phyloP scores from a whole-genome alignment of 225 moss, liverwort and hornwort species.

The Polytrichum commune region DNA sequence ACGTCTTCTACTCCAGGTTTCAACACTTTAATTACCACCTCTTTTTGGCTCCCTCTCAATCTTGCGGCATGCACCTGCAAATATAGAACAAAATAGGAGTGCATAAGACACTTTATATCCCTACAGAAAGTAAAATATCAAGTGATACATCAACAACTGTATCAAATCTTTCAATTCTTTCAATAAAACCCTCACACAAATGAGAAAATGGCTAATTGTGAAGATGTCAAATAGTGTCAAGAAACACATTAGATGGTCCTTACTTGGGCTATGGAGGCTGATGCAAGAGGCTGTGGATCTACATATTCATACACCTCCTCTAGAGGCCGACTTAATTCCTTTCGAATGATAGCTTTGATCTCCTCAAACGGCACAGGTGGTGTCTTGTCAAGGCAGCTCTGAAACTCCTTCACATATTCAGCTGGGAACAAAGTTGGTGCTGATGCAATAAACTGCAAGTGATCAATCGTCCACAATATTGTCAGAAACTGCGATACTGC shows the following conservation, averaged over 20 bases:
- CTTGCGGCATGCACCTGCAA: constrained; percentile 94
- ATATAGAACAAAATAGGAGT: constrained; percentile 1
- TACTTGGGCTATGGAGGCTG: constrained; percentile 96
- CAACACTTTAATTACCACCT: constrained; percentile 93
- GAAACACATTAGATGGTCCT: neutral
- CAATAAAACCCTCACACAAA: too few relatives aligned
- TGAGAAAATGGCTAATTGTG: neutral
- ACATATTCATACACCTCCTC: constrained; percentile 93
- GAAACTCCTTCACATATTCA: constrained; percentile 96
- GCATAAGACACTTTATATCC: neutral
- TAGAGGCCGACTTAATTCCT: constrained; percentile 78
- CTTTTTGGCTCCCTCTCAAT: constrained; percentile 78
- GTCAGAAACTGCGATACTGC: neutral
- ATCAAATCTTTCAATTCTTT: too few relatives aligned
- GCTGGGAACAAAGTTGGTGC: constrained; percentile 92
- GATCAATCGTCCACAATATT: constrained; percentile 5
- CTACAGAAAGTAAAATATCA: too few relatives aligned
- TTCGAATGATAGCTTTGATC: constrained; percentile 71
- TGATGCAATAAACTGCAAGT: constrained; percentile 83
- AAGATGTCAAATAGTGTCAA: neutral
- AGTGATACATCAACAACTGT: too few relatives aligned
- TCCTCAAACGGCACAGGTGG: constrained; percentile 72
- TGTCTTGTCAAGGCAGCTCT: constrained; percentile 88
- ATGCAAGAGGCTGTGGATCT: constrained; percentile 85
- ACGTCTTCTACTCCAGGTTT: constrained; percentile 94